Percentiles rank a stretch among this genome's conserved stretches.
Evolutionary conservation across 306 rosid species (phyloP).

Genomic region (Prosopis cineraria): DNA sequence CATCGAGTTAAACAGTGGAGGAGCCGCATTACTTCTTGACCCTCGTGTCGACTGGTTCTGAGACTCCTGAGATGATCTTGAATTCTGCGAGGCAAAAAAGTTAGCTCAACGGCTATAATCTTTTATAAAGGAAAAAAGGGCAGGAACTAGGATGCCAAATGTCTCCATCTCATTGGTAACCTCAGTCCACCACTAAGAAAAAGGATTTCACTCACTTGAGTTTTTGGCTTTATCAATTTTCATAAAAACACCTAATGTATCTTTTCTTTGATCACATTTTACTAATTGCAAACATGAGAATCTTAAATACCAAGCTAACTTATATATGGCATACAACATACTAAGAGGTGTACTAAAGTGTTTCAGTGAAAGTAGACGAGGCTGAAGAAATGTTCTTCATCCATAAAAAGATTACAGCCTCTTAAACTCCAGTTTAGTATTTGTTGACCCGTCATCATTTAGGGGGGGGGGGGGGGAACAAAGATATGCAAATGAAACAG

Average conservation of each 20-base stretch:
- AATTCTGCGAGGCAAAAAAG: slow-evolving; percentile 33
- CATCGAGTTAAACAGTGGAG: slow-evolving; percentile 57
- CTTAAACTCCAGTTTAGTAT: not conserved
- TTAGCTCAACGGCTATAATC: not conserved
- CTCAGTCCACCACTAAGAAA: not conserved
- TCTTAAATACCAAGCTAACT: not conserved
- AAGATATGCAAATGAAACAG: not conserved
- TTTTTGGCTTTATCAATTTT: not conserved
- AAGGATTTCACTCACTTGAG: not conserved
- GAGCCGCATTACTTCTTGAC: slow-evolving; percentile 51
- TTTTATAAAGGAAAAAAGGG: not conserved
- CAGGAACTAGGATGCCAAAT: not conserved
- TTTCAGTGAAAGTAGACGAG: not conserved
- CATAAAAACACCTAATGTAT: not conserved
- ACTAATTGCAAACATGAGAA: not conserved
- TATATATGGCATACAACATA: not conserved
- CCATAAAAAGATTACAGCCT: not conserved
- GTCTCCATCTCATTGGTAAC: not conserved
- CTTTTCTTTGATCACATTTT: not conserved
- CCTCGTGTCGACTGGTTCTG: slow-evolving; percentile 53
- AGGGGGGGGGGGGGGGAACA: not conserved
- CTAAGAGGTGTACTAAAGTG: too few relatives aligned
- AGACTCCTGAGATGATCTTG: slow-evolving; percentile 55
- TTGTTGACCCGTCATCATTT: not conserved
- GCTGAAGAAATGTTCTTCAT: not conserved